Evolutionary conservation across 768 basidiomycete genomes (phyloP).

Genomic region (Glaciozyma antarctica): DNA sequence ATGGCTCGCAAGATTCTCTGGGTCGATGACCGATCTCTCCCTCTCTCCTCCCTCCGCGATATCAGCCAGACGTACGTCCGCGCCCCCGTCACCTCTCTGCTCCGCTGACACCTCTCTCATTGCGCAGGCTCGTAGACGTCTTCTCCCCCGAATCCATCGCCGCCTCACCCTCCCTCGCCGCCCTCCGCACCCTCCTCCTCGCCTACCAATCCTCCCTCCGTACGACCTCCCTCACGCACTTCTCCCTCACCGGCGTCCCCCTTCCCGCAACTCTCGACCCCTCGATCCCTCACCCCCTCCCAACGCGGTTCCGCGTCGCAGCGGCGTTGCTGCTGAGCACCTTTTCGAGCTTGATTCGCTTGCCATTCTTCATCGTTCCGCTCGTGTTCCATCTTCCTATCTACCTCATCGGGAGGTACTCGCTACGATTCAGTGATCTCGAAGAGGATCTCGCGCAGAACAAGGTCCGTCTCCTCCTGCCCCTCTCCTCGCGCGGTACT

Average conservation of each 20-base stretch:
- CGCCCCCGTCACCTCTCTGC: background rate
- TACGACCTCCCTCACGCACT: conserved; percentile 71
- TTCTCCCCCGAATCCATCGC: conserved; percentile 1
- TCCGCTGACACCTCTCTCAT: too few relatives aligned
- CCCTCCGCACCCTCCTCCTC: conserved; percentile 49
- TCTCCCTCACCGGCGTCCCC: conserved; percentile 70
- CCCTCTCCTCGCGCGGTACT: conserved; percentile 63
- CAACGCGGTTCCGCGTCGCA: conserved; percentile 72
- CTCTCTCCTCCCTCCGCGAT: conserved; percentile 67
- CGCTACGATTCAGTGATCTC: conserved; percentile 65
- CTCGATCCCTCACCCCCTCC: conserved; percentile 50
- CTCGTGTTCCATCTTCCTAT: conserved; percentile 53
- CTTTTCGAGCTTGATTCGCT: conserved; percentile 55
- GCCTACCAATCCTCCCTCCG: conserved; percentile 79
- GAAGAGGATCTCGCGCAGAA: conserved; percentile 95
- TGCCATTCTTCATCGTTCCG: conserved; percentile 85
- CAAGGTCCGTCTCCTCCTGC: conserved; percentile 49
- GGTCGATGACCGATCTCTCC: conserved; percentile 64
- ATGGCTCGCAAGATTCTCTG: conserved; percentile 93
- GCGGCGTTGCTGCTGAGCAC: conserved; percentile 69
- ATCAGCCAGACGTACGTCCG: conserved; percentile 81
- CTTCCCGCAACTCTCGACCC: conserved; percentile 78
- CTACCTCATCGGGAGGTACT: conserved; percentile 72
- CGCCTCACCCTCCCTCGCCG: conserved; percentile 12
- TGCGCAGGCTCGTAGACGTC: conserved; percentile 19